Base-by-base conservation (phyloP, 2,329 filamentous ascomycete species). In the Aschersonia sp. region DNA sequence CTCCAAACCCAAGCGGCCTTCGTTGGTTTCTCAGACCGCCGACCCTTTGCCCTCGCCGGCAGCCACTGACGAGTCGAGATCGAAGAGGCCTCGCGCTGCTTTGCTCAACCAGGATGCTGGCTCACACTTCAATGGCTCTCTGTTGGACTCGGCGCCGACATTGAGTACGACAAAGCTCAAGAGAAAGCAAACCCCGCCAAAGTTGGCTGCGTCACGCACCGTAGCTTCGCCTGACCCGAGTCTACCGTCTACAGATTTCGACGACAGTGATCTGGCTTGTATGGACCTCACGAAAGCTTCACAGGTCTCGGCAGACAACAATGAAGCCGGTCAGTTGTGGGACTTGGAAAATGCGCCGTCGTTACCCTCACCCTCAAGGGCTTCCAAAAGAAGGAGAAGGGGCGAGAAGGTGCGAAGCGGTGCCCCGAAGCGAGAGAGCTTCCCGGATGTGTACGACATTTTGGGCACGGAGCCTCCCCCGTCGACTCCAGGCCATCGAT, bases 401-500 rank as follows among this genome's bases (percentile, higher is more conserved):
- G 62, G 60, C 30, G 69, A 75, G 8, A 69, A 73, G 30, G 66
- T 56, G 50, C 65, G 60, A 49, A 56, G 58, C 30, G 58, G 63
- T 10, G 57, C 59, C 11, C 60, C 57, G 12, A 60, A 65, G 4
- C 58, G 69, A 11, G 68, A 70, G 35, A 68, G 72, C 14, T 79
- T 76, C 43, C 73, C 72, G 0, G 75, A 79, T 51, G 70, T 79
- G 6, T 68, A 72, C 51, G 65, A 76, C 44, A 60, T 71, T 44
- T 58, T 69, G 9, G 70, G 66, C 31, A 68, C 67, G 11, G 58
- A 64, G 10, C 64, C 63, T 42, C 65, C 60, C 12, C 54, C 55
- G 29, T 59, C 63, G 2, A 66, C 64, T n/a, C 64, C 66, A 4
- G 50, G 53, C 11, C 58, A 53, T 10, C 54, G 55, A 46, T 57